These are phyloP conservation scores for Arctostaphylos glauca DNA, from an alignment of 148 eudicot species.

Conservation along the genomic window DNA sequence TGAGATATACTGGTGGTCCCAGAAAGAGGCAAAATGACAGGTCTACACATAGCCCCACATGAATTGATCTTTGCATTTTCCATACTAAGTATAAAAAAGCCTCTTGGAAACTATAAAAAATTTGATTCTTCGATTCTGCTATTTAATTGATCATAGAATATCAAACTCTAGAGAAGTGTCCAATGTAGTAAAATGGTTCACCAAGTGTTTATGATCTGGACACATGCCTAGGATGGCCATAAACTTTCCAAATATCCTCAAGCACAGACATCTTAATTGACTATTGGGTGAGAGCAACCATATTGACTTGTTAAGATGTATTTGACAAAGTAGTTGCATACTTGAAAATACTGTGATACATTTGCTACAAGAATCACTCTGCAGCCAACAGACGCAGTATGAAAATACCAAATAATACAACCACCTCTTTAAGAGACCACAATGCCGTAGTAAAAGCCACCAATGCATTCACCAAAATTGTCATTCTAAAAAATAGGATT, in stretches of 20 bases:
- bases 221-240: background rate
- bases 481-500: background rate
- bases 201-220: background rate
- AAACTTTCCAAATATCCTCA: background rate
- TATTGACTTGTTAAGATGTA: too few species aligned
- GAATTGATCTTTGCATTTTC: conserved; percentile 16
- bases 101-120: background rate
- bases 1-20: conserved; percentile 24
- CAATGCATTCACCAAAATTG: background rate
- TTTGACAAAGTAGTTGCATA: too few species aligned
- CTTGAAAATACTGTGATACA: too few species aligned
- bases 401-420: background rate
- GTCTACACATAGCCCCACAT: conserved; percentile 72
- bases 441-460: background rate
- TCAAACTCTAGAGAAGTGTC: background rate
- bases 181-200: background rate
- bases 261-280: background rate
- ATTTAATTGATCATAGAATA: background rate
- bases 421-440: background rate
- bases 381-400: background rate
- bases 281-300: too few species aligned
- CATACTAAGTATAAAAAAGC: background rate
- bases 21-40: conserved; percentile 60
- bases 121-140: background rate
- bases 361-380: too few species aligned